Evolutionary conservation across 805 yeast genomes (phyloP), one percentile per base, ranked within the genome.

Genomic region (Tetrapisispora fleetii): DNA sequence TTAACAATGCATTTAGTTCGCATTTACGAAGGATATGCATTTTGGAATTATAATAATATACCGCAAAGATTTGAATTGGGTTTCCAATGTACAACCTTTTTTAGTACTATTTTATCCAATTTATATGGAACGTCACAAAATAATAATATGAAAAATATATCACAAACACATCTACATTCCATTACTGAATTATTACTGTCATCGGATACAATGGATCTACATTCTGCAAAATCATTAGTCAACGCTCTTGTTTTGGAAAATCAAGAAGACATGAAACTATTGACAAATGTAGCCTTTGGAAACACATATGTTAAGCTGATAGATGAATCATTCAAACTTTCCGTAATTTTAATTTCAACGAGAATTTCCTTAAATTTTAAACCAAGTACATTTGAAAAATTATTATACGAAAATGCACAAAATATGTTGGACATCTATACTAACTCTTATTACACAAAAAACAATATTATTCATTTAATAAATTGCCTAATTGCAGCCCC

Each of bases 1-100:
- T 65, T 85, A 42, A 68, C 76, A 1, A 62, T 68, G 4, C 85
- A 83, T 62, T 68, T 80, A 37, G 65, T 85, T n/a, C 77, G 76
- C 46, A 76, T 85, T 0, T 86, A 81, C 65, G 96, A 88, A 57
- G 80, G 85, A 54, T 85, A 81, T 54, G 67, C 74, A 3, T 78
- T 75, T 58, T 87, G 95, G 85, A 76, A 79, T 53, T 89, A 79
- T 62, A 67, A 70, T 30, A 62, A 74, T 11, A 67, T 77, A 1
- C 63, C 69, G 42, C 85, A 88, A 58, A 78, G 80, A 52, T 70
- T 78, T 54, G 75, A 79, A 54, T 69, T 88, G 40, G 88, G 90
- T 0, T 67, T 73, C 6, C 65, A 71, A 45, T 71, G 80, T 6
- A 67, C 82, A 14, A 72, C 71, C 22, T 68, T 80, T 2, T 83